Evolutionary conservation across 2,329 filamentous ascomycete species (phyloP).

Genomic region (Reticulascus tulasneorum): DNA sequence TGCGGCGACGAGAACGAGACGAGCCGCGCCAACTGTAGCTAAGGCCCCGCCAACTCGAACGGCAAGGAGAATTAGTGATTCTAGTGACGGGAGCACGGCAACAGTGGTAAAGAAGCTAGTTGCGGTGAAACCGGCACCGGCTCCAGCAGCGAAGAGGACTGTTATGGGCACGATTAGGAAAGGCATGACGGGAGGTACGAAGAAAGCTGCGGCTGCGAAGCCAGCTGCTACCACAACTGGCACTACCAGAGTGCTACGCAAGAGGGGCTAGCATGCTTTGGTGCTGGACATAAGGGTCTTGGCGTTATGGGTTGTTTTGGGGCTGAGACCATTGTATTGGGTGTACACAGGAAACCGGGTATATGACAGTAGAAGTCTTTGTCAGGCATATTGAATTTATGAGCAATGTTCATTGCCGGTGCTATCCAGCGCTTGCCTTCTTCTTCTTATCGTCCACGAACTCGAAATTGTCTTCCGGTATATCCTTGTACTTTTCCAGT

Average conservation of each 20-base stretch:
- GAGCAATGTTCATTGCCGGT: background rate
- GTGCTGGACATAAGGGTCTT: too few species aligned
- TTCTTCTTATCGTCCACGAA: constrained; percentile 96
- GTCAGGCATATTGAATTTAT: constrained; percentile 9
- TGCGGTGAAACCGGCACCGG: constrained; percentile 28
- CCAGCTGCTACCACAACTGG: constrained; percentile 37
- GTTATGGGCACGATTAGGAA: constrained; percentile 53
- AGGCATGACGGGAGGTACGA: constrained; percentile 43
- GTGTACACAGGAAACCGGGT: constrained; percentile 2
- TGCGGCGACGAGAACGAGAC: constrained; percentile 27
- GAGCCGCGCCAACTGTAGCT: constrained; percentile 31
- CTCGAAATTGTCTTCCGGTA: constrained; percentile 94
- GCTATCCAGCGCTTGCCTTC: constrained; percentile 31
- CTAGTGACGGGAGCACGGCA: constrained; percentile 59
- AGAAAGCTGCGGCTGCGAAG: constrained; percentile 44
- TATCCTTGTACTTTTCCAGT: constrained; percentile 79
- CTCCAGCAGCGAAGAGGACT: constrained; percentile 44
- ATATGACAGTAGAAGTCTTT: constrained; percentile 5
- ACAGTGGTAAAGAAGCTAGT: constrained; percentile 59
- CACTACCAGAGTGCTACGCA: constrained; percentile 52
- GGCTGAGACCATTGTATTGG: background rate
- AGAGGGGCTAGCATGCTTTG: constrained; percentile 35
- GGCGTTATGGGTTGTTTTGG: too few species aligned
- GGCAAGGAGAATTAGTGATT: constrained; percentile 54
- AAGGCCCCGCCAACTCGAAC: constrained; percentile 37